These are phyloP conservation scores for Saccharomycopsis fermentans DNA, from an alignment of 805 yeast genomes.

Conservation along the genomic window DNA sequence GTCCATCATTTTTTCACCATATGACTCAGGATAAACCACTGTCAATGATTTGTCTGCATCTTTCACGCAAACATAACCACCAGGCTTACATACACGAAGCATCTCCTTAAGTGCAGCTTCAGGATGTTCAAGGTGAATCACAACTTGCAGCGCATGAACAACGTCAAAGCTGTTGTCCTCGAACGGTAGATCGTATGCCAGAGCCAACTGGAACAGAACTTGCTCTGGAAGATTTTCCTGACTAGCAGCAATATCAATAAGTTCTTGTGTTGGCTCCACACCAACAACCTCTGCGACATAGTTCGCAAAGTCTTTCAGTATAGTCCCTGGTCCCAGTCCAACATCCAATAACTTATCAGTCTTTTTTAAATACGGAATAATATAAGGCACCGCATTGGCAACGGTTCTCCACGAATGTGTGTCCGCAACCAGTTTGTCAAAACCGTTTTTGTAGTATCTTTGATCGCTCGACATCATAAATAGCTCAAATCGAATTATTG, in stretches of 20 bases:
- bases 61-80: slow-evolving; percentile 27
- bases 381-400: slow-evolving; percentile 23
- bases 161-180: slow-evolving; percentile 30
- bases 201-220: slow-evolving; percentile 26
- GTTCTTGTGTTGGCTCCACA: slow-evolving; percentile 26
- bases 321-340: slow-evolving; percentile 36
- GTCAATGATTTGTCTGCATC: slow-evolving; percentile 25
- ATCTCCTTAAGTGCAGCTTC: slow-evolving; percentile 28
- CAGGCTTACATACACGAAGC: slow-evolving; percentile 28
- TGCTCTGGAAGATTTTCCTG: slow-evolving; percentile 8
- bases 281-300: slow-evolving; percentile 28
- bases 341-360: slow-evolving; percentile 28
- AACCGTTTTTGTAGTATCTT: slow-evolving; percentile 24
- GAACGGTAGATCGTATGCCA: slow-evolving; percentile 25
- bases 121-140: slow-evolving; percentile 30
- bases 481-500: too few species aligned
- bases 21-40: slow-evolving; percentile 21
- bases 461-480: slow-evolving; percentile 16
- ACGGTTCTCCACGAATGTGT: slow-evolving; percentile 31
- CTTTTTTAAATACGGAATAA: slow-evolving; percentile 24
- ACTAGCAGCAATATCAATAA: slow-evolving; percentile 24
- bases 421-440: slow-evolving; percentile 21
- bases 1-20: slow-evolving; percentile 6
- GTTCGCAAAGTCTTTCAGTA: slow-evolving; percentile 28
- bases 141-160: slow-evolving; percentile 32